Percentiles rank a stretch among this genome's conserved stretches.
Conservation (phyloP, 257 asterid species). For the Nyctanthes arbortristis region DNA sequence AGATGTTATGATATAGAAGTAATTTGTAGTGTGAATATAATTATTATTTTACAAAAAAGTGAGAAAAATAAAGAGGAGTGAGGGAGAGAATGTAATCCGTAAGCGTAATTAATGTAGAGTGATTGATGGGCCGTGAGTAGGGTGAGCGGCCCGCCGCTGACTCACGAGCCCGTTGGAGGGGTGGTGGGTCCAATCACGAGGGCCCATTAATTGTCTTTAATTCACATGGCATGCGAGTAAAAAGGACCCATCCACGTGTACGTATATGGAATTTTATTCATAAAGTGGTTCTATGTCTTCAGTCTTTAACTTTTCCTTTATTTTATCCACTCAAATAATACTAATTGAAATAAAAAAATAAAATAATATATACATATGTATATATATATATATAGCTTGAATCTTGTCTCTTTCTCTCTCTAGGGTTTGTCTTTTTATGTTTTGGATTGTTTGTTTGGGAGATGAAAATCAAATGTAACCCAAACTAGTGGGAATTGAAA, state of each 20-base stretch:
- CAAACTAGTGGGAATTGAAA: background rate
- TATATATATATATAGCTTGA: background rate
- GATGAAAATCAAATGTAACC: background rate
- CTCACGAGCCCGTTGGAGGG: conserved; percentile 30
- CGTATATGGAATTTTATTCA: conserved; percentile 21
- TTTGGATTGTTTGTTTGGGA: background rate
- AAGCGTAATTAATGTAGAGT: background rate
- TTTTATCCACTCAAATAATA: conserved; percentile 7
- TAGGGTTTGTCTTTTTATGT: background rate
- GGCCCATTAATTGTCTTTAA: conserved; percentile 48
- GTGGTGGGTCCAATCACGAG: conserved; percentile 38
- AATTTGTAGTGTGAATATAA: too few relatives aligned
- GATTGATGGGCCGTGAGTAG: conserved; percentile 25
- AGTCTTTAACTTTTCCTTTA: conserved; percentile 11
- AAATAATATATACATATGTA: too few relatives aligned
- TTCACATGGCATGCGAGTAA: conserved; percentile 29
- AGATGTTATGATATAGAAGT: too few relatives aligned
- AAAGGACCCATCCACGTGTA: background rate
- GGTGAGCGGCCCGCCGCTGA: conserved; percentile 32
- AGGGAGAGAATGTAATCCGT: too few relatives aligned
- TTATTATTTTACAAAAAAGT: too few relatives aligned
- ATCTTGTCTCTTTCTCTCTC: background rate
- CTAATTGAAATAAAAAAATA: too few relatives aligned
- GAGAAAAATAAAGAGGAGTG: too few relatives aligned
- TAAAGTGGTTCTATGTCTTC: conserved; percentile 45